Evolutionary conservation across 805 yeast species (phyloP).

Genomic region (Myxozyma mucilagina): DNA sequence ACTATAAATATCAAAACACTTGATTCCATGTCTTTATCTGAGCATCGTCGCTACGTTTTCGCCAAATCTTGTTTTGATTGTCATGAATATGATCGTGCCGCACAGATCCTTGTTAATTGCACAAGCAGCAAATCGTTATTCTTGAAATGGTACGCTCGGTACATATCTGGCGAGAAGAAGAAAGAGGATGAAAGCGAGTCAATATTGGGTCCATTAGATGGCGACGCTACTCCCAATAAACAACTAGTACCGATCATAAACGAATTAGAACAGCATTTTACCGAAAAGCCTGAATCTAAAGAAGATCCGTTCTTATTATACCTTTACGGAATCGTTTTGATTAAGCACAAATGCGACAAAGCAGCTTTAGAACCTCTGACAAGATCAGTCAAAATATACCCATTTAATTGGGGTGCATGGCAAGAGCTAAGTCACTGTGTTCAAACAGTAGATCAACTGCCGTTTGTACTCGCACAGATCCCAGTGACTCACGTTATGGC

Average conservation of each 20-base stretch:
- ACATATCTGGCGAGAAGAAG: constrained; percentile 73
- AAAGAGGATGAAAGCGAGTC: constrained; percentile 72
- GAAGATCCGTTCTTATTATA: constrained; percentile 66
- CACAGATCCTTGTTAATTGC: constrained; percentile 49
- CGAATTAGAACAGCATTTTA: constrained; percentile 42
- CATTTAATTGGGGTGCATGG: constrained; percentile 96
- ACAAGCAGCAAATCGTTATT: constrained; percentile 56
- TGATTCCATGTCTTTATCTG: constrained; percentile 21
- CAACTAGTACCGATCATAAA: constrained; percentile 42
- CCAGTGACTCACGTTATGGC: constrained; percentile 41
- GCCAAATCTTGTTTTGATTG: constrained; percentile 77
- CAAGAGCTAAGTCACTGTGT: constrained; percentile 67
- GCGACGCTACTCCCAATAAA: constrained; percentile 39
- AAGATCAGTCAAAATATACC: constrained; percentile 64
- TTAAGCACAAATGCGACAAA: constrained; percentile 59
- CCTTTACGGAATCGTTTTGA: constrained; percentile 65
- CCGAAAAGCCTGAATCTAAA: constrained; percentile 26
- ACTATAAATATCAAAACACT: neutral
- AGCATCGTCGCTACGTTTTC: constrained; percentile 53
- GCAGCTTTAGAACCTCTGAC: constrained; percentile 63
- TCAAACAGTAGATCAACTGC: constrained; percentile 51
- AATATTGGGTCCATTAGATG: constrained; percentile 46
- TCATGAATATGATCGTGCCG: constrained; percentile 81
- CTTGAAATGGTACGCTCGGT: constrained; percentile 65
- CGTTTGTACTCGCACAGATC: constrained; percentile 17